phyloP scores from a whole-genome alignment of 305 asterid genomes.

The Fraxinus ornus region DNA sequence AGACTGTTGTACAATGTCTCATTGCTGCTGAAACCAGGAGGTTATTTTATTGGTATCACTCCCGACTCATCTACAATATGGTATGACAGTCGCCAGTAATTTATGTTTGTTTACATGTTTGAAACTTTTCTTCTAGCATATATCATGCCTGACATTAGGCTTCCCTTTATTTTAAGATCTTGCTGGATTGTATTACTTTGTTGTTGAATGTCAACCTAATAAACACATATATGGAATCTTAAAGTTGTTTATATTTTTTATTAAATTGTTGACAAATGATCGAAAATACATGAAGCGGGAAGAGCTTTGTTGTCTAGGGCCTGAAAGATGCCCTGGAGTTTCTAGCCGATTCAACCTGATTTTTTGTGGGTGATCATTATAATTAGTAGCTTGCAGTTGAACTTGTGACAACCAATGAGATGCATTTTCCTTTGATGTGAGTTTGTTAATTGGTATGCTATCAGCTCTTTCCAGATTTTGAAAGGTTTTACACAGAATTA shows the following conservation, averaged over 20 bases:
- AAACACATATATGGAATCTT: not conserved
- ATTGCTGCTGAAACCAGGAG: constrained; percentile 90
- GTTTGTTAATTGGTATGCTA: not conserved
- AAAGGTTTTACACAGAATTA: not conserved
- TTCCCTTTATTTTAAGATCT: constrained; percentile 13
- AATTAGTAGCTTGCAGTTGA: not conserved
- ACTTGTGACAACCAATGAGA: not conserved
- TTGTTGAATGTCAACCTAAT: not conserved
- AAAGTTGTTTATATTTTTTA: not conserved
- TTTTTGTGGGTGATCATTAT: not conserved
- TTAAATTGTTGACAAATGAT: not conserved
- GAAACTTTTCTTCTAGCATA: not conserved
- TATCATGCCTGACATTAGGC: constrained; percentile 11
- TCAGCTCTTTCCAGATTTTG: not conserved
- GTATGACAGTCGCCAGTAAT: constrained; percentile 40
- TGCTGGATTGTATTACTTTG: not conserved
- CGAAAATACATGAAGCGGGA: not conserved
- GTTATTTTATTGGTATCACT: constrained; percentile 90
- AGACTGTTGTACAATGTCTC: constrained; percentile 81
- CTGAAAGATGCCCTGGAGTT: not conserved
- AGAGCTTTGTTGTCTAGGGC: not conserved
- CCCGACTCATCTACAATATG: constrained; percentile 98
- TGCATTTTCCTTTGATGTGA: not conserved
- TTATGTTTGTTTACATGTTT: constrained; percentile 18
- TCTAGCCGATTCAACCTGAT: constrained; percentile 3